Conservation (phyloP, 225 moss, liverwort and hornwort species). For the Bryoerythrophyllum caledonicum region DNA sequence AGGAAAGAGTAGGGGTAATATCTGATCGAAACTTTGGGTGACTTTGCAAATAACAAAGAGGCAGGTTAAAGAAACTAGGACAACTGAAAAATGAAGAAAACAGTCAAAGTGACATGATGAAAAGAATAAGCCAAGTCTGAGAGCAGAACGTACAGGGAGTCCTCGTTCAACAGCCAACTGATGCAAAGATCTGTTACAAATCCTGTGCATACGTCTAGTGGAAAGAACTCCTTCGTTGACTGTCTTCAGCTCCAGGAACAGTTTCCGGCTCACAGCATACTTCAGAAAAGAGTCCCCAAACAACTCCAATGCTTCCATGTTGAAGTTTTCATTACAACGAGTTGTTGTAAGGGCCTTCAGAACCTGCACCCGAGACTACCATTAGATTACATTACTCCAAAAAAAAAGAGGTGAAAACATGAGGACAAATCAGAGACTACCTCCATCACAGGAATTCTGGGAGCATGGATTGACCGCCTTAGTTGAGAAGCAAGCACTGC, state of each 20-base stretch:
- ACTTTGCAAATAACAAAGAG: neutral
- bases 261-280: conserved; percentile 77
- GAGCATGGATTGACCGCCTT: conserved; percentile 51
- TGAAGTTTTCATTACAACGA: conserved; percentile 83
- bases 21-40: no score
- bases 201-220: conserved; percentile 74
- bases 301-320: conserved; percentile 86
- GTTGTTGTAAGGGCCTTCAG: conserved; percentile 84
- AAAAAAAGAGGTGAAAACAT: neutral
- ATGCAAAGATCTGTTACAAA: conserved; percentile 79
- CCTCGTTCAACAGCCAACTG: conserved; percentile 61
- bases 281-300: conserved; percentile 96
- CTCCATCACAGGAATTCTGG: conserved; percentile 70
- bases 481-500: conserved; percentile 72
- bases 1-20: no score
- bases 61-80: neutral
- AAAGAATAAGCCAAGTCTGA: neutral
- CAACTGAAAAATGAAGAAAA: neutral
- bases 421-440: conserved; percentile 30
- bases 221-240: conserved; percentile 92
- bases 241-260: conserved; percentile 67
- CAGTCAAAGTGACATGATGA: neutral
- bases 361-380: conserved; percentile 48
- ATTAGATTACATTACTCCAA: neutral
- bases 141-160: conserved; percentile 52